phyloP scores from a whole-genome alignment of 805 yeast genomes.

The Aciculoconidium aculeatum region DNA sequence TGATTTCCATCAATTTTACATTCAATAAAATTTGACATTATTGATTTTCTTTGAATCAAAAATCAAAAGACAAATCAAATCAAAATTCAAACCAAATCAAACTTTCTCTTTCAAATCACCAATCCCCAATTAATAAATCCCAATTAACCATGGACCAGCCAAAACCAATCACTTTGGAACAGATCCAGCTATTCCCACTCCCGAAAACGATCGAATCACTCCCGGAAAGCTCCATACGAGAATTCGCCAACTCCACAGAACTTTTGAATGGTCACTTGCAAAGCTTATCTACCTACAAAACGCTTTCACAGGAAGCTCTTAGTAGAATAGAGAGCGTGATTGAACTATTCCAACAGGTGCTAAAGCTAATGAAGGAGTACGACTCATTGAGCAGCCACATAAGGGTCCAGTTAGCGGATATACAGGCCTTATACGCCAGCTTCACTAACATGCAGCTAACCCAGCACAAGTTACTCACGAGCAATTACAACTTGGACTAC shows the following conservation, averaged over 20 bases:
- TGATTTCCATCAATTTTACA: no score
- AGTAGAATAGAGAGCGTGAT: slow-evolving; percentile 7
- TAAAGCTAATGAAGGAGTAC: slow-evolving; percentile 21
- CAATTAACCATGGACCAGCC: slow-evolving; percentile 3
- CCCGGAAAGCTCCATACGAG: slow-evolving; percentile 20
- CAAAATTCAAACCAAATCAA: no score
- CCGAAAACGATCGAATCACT: slow-evolving; percentile 25
- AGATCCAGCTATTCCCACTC: slow-evolving; percentile 18
- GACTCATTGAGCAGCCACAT: slow-evolving; percentile 16
- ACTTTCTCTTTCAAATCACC: no score
- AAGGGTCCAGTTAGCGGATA: slow-evolving; percentile 15
- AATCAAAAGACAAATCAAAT: no score
- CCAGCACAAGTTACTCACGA: slow-evolving; percentile 34
- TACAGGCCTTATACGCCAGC: slow-evolving; percentile 24
- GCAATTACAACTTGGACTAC: slow-evolving; percentile 30
- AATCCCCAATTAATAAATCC: no score
- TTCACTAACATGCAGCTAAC: slow-evolving; percentile 29
- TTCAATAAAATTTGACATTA: no score
- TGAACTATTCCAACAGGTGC: slow-evolving; percentile 1
- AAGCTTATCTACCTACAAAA: slow-evolving; percentile 16
- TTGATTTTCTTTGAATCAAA: no score
- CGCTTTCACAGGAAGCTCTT: slow-evolving; percentile 2
- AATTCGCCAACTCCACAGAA: slow-evolving; percentile 23
- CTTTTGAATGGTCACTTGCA: slow-evolving; percentile 28
- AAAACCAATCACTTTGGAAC: slow-evolving; percentile 7